These are phyloP conservation scores for Yamadazyma phyllophila DNA, from an alignment of 805 yeast genomes.

Conservation along the genomic window DNA sequence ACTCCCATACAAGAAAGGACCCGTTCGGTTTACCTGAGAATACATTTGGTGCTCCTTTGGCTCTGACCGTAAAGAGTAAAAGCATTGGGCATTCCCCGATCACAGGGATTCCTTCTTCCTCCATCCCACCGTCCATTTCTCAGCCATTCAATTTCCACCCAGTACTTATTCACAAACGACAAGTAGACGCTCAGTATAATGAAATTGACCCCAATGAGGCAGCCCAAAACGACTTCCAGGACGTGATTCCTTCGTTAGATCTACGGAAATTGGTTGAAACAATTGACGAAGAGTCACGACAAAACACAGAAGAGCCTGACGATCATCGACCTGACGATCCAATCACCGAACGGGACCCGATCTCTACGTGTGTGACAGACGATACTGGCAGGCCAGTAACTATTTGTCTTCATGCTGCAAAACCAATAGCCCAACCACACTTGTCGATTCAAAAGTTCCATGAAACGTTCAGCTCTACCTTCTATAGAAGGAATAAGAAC, in stretches of 20 bases:
- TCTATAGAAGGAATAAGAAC: conserved; percentile 30
- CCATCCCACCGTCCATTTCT: too few species aligned
- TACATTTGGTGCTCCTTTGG: conserved; percentile 1
- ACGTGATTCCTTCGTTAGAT: neutral
- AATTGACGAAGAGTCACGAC: conserved; percentile 1
- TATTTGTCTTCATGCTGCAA: conserved; percentile 2
- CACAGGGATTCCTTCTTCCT: neutral
- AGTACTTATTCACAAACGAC: neutral
- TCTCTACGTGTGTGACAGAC: neutral
- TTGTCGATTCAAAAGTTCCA: conserved; percentile 13
- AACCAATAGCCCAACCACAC: conserved; percentile 7
- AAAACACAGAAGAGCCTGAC: neutral
- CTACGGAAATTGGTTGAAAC: neutral
- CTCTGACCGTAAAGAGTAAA: conserved; percentile 1
- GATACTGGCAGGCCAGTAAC: neutral
- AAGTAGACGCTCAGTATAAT: too few species aligned
- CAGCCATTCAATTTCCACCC: neutral
- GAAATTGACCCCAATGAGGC: neutral
- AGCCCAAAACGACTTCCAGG: neutral
- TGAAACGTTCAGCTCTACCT: conserved; percentile 28
- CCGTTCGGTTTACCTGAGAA: neutral
- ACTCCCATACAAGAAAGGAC: neutral
- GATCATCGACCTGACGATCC: neutral
- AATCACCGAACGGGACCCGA: neutral
- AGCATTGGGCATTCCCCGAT: conserved; percentile 2